Conservation (phyloP, 2,329 filamentous ascomycete species). For the Penicillium janthinellum region DNA sequence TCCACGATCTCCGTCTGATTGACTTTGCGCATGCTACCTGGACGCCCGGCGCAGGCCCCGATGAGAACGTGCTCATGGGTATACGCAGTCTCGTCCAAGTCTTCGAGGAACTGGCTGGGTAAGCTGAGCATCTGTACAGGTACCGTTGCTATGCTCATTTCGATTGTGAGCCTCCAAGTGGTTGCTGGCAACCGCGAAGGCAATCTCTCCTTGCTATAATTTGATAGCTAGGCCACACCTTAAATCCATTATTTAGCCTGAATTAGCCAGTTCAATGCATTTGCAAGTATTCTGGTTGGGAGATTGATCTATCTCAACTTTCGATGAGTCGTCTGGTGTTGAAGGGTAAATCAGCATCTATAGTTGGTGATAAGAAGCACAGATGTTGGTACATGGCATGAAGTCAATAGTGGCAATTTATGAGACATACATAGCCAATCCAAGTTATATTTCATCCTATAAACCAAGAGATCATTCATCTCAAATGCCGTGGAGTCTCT, state of each 20-base stretch:
- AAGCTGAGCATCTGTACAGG: constrained; percentile 4
- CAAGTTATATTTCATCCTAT: too few relatives aligned
- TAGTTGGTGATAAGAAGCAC: too few relatives aligned
- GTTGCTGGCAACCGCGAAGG: constrained; percentile 31
- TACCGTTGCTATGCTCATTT: not conserved
- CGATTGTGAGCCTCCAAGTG: constrained; percentile 10
- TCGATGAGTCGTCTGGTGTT: too few relatives aligned
- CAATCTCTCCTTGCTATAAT: not conserved
- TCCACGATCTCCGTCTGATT: constrained; percentile 83
- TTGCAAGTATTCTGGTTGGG: not conserved
- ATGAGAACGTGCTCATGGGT: constrained; percentile 79
- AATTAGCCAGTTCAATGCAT: constrained; percentile 8
- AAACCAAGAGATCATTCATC: too few relatives aligned
- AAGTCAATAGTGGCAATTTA: too few relatives aligned
- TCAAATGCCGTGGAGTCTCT: not conserved
- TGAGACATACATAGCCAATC: too few relatives aligned
- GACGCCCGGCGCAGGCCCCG: constrained; percentile 77
- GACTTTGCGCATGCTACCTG: constrained; percentile 94
- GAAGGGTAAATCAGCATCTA: too few relatives aligned
- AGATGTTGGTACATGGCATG: too few relatives aligned
- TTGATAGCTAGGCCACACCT: not conserved
- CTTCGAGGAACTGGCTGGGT: constrained; percentile 63
- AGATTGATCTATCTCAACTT: not conserved
- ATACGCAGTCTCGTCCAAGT: constrained; percentile 72
- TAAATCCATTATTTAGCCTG: not conserved